Conservation (phyloP, 1,284 basidiomycete species). For the Pascua guehoae region DNA sequence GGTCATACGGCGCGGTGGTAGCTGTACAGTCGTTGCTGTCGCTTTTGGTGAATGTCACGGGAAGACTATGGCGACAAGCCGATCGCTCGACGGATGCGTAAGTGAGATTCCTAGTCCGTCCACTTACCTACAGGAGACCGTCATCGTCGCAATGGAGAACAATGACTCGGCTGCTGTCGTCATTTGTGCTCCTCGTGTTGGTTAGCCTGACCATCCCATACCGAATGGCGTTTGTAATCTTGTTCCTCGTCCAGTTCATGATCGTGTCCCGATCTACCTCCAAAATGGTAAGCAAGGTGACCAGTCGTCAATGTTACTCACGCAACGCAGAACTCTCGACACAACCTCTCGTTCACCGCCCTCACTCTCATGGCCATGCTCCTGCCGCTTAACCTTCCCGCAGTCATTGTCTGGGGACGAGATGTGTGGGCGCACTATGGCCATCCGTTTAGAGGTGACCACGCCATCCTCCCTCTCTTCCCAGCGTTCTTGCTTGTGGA, state of each 20-base stretch:
- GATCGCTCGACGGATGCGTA: constrained; percentile 6
- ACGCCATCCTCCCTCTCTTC: constrained; percentile 21
- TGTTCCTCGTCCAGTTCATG: constrained; percentile 67
- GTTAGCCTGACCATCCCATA: constrained; percentile 76
- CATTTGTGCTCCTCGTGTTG: constrained; percentile 57
- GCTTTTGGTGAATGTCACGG: not conserved
- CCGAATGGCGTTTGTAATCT: constrained; percentile 82
- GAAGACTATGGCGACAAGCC: not conserved
- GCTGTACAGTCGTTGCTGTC: not conserved
- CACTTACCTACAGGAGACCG: too few species aligned
- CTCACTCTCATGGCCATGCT: constrained; percentile 62
- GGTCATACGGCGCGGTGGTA: constrained; percentile 6
- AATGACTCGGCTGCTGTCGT: too few species aligned
- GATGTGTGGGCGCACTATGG: constrained; percentile 52
- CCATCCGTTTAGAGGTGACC: constrained; percentile 23
- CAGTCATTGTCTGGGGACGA: constrained; percentile 83
- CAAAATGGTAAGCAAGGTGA: not conserved
- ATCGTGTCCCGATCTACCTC: constrained; percentile 8
- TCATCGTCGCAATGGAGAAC: too few species aligned
- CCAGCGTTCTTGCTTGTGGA: constrained; percentile 31
- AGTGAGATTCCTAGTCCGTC: too few species aligned
- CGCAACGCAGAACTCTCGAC: constrained; percentile 8
- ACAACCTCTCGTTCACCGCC: constrained; percentile 55
- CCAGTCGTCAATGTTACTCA: too few species aligned
- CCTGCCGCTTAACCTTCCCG: constrained; percentile 72